These are phyloP conservation scores for Hemileccinum rubropunctum DNA, from an alignment of 768 basidiomycete species.

Conservation along the genomic window DNA sequence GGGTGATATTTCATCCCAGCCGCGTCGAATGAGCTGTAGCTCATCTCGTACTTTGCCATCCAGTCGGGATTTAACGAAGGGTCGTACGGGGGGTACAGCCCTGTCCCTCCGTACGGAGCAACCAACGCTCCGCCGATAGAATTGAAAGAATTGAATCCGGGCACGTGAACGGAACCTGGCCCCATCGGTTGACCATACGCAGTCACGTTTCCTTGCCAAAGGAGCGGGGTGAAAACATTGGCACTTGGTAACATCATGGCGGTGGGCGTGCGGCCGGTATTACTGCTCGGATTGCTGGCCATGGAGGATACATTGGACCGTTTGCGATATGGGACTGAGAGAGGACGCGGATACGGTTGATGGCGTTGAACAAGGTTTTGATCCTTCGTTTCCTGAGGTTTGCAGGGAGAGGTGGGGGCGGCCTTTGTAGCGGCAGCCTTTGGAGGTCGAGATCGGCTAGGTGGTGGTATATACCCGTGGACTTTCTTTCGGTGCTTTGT, in stretches of 20 bases:
- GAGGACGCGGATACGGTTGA: background rate
- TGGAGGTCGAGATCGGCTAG: background rate
- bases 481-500: slow-evolving; percentile 24
- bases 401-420: background rate
- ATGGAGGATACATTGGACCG: background rate
- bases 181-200: background rate
- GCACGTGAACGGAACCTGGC: background rate
- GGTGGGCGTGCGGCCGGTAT: background rate
- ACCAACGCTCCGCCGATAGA: background rate
- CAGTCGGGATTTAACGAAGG: slow-evolving; percentile 5
- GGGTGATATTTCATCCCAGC: no score
- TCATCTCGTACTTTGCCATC: slow-evolving; percentile 5
- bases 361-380: background rate
- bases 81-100: background rate
- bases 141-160: background rate
- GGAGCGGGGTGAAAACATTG: background rate
- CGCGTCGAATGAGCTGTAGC: background rate
- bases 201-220: background rate
- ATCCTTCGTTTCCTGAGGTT: background rate
- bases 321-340: background rate
- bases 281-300: background rate
- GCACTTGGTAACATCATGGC: background rate
- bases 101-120: background rate
- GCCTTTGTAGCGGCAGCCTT: background rate
- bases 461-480: slow-evolving; percentile 19